Evolutionary conservation across 495 filamentous ascomycete species (phyloP).

Genomic region (Talaromyces trachyspermus): DNA sequence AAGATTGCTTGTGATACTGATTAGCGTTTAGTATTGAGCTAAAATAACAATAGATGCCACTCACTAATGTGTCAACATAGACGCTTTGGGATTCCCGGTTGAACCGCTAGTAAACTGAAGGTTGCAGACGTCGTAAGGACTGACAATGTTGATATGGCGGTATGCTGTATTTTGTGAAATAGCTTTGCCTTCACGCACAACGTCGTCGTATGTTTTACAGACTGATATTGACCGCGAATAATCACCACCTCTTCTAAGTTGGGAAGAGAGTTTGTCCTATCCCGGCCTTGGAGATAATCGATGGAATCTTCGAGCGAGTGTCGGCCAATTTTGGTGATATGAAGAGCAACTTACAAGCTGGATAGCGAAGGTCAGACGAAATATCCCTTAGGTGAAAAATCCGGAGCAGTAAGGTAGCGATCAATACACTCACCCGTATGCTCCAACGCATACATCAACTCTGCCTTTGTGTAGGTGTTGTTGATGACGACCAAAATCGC

Average conservation of each 20-base stretch:
- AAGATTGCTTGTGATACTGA: constrained; percentile 42
- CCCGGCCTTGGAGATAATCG: constrained; percentile 3
- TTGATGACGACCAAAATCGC: constrained; percentile 63
- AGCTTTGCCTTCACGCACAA: constrained; percentile 40
- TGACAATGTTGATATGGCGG: constrained; percentile 34
- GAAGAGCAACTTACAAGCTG: constrained; percentile 57
- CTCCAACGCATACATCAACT: constrained; percentile 54
- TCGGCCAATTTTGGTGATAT: constrained; percentile 54
- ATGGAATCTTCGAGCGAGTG: constrained; percentile 49
- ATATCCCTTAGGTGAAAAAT: background rate
- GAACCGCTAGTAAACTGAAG: constrained; percentile 67
- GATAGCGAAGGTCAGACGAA: background rate
- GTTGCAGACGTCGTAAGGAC: constrained; percentile 57
- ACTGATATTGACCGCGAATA: constrained; percentile 41
- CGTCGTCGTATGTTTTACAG: constrained; percentile 46
- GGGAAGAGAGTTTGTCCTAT: constrained; percentile 13
- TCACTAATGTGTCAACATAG: constrained; percentile 67
- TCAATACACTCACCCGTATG: constrained; percentile 48
- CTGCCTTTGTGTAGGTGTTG: constrained; percentile 61
- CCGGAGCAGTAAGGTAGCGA: background rate
- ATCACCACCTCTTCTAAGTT: constrained; percentile 43
- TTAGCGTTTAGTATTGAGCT: background rate
- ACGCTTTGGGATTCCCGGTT: constrained; percentile 63
- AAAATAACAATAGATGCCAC: constrained; percentile 13
- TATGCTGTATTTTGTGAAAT: constrained; percentile 1